These are phyloP conservation scores for Puccinia polysora DNA, from an alignment of 1,284 basidiomycete genomes.

Conservation along the genomic window DNA sequence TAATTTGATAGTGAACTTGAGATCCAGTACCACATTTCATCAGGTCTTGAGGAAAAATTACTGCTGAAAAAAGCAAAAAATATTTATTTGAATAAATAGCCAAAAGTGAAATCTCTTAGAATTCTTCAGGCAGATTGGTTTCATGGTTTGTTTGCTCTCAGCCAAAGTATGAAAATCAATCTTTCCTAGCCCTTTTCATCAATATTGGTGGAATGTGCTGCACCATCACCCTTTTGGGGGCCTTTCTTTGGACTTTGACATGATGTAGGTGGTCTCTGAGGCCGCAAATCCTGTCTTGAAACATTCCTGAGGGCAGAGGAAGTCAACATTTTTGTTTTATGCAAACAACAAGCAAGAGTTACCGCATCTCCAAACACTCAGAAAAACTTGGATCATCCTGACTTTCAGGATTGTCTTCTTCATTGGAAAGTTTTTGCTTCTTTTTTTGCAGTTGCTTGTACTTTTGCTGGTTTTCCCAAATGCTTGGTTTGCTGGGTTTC, in stretches of 20 bases:
- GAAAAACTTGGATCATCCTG: background rate
- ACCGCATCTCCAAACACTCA: background rate
- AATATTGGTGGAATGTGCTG: background rate
- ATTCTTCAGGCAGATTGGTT: too few relatives aligned
- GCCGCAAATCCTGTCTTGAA: background rate
- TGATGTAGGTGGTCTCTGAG: background rate
- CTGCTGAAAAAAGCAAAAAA: too few relatives aligned
- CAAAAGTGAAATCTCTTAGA: too few relatives aligned
- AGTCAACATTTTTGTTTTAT: too few relatives aligned
- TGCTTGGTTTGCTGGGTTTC: conserved; percentile 3
- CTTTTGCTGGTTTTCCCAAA: background rate
- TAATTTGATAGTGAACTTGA: too few relatives aligned
- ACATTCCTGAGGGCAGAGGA: background rate
- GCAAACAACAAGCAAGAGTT: background rate
- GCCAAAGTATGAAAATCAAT: too few relatives aligned
- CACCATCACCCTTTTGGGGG: background rate
- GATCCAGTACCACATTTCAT: too few relatives aligned
- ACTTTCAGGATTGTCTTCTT: background rate
- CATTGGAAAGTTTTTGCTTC: conserved; percentile 4
- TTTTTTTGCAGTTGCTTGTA: conserved; percentile 8
- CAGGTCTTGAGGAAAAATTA: too few relatives aligned
- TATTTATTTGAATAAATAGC: too few relatives aligned
- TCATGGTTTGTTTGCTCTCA: too few relatives aligned
- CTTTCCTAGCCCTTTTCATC: background rate
- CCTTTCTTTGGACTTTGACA: background rate